Percentiles rank a stretch among this genome's conserved stretches.
Conservation (phyloP, 1,139 yeast species). For the Candida frijolesensis region DNA sequence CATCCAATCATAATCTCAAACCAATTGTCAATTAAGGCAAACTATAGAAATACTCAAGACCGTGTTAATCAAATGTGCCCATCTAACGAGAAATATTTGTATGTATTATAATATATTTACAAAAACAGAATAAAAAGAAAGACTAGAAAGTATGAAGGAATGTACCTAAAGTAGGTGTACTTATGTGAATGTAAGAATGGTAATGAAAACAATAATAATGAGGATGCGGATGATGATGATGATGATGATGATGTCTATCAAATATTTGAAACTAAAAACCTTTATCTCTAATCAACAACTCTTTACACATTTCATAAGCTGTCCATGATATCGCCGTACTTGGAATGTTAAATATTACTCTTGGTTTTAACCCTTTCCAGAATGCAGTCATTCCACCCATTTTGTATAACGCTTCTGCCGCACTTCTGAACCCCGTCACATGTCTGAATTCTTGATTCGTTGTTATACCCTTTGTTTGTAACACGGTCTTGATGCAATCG, state of each 20-base stretch:
- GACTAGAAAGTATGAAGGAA: neutral
- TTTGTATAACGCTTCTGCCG: conserved; percentile 67
- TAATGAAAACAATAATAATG: neutral
- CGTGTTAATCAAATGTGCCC: too few species aligned
- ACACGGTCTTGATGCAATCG: conserved; percentile 89
- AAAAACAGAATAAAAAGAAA: neutral
- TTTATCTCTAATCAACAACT: conserved; percentile 43
- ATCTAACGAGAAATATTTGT: neutral
- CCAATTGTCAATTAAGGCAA: neutral
- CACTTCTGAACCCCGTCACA: conserved; percentile 71
- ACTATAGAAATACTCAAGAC: too few species aligned
- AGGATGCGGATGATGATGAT: neutral
- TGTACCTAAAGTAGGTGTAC: neutral
- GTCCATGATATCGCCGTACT: conserved; percentile 99
- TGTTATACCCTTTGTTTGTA: conserved; percentile 74
- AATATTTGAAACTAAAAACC: neutral
- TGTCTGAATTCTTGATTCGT: conserved; percentile 52
- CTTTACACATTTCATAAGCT: conserved; percentile 96
- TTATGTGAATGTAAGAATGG: neutral
- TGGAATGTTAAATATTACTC: conserved; percentile 92
- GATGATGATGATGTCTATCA: conserved; percentile 5
- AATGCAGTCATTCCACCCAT: conserved; percentile 74
- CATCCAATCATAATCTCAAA: conserved; percentile 16
- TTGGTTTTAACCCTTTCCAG: conserved; percentile 83
- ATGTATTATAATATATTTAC: neutral